A percentile compares a stretch with the other conserved stretches of the same genome.
phyloP scores from a whole-genome alignment of 2,329 filamentous ascomycete species.

The Neofusicoccum laricinum region DNA sequence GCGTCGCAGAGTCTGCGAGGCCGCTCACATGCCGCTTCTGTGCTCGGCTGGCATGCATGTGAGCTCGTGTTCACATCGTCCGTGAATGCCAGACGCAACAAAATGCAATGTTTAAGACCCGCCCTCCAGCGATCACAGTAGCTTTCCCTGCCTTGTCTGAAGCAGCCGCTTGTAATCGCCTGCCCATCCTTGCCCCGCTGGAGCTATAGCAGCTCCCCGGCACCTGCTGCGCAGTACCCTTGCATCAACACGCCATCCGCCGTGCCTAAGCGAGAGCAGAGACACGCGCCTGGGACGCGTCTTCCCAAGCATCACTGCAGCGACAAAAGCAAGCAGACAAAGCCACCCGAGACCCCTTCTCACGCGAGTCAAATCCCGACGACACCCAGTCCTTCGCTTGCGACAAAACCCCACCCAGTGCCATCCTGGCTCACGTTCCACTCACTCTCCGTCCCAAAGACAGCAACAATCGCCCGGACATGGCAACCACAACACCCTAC shows the following conservation, averaged over 20 bases:
- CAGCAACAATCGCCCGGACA: conserved; percentile 18
- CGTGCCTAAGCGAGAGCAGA: conserved; percentile 9
- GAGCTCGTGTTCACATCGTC: neutral
- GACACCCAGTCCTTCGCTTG: too few species aligned
- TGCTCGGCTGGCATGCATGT: neutral
- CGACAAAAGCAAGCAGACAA: neutral
- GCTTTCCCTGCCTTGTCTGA: too few species aligned
- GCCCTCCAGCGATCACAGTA: too few species aligned
- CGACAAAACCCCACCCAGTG: neutral
- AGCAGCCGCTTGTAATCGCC: neutral
- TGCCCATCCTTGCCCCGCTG: neutral
- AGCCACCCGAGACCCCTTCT: neutral
- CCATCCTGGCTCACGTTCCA: conserved; percentile 15
- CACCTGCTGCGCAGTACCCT: conserved; percentile 7
- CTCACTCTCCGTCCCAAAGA: conserved; percentile 5
- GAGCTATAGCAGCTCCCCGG: conserved; percentile 15
- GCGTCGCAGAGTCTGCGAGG: neutral
- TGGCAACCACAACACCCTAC: conserved; percentile 11
- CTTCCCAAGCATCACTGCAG: conserved; percentile 4
- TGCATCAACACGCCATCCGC: conserved; percentile 3
- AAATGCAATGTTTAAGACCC: neutral
- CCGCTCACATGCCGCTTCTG: neutral
- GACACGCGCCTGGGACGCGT: conserved; percentile 13
- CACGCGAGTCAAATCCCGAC: neutral
- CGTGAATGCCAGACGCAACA: neutral